phyloP scores from a whole-genome alignment of 495 filamentous ascomycete species.

The Pyrenula aspistea region DNA sequence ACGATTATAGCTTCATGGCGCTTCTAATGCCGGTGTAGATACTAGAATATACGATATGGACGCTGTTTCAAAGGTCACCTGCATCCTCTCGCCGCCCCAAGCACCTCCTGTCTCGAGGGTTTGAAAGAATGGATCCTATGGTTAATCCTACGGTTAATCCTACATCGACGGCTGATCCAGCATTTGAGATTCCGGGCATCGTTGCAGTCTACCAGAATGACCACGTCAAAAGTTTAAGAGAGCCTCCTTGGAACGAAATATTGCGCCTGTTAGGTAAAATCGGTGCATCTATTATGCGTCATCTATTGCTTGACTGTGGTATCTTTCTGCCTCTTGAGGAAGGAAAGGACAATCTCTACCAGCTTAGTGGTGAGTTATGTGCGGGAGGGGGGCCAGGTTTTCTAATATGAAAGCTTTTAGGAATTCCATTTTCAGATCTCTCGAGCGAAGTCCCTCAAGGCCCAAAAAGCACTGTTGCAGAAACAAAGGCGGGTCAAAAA shows the following conservation, averaged over 20 bases:
- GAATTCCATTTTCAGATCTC: conserved; percentile 32
- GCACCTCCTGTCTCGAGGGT: conserved; percentile 74
- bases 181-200: conserved; percentile 33
- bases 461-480: conserved; percentile 1
- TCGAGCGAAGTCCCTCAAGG: conserved; percentile 12
- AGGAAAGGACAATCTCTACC: conserved; percentile 52
- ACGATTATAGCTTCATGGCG: background rate
- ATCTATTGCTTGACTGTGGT: conserved; percentile 65
- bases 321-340: conserved; percentile 57
- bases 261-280: conserved; percentile 59
- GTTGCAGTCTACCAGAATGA: conserved; percentile 49
- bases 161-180: conserved; percentile 15
- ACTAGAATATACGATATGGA: conserved; percentile 71
- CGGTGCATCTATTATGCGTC: conserved; percentile 73
- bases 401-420: conserved; percentile 16
- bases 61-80: conserved; percentile 50
- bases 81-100: conserved; percentile 38
- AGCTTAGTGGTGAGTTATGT: conserved; percentile 70
- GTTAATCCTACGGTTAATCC: conserved; percentile 16
- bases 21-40: conserved; percentile 41
- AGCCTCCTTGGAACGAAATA: conserved; percentile 58
- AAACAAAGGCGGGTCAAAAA: background rate
- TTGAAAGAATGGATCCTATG: conserved; percentile 28
- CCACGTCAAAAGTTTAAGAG: conserved; percentile 58
- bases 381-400: conserved; percentile 1